These are phyloP conservation scores for Claviceps fusiformis DNA, from an alignment of 2,329 filamentous ascomycete genomes.

Conservation along the genomic window DNA sequence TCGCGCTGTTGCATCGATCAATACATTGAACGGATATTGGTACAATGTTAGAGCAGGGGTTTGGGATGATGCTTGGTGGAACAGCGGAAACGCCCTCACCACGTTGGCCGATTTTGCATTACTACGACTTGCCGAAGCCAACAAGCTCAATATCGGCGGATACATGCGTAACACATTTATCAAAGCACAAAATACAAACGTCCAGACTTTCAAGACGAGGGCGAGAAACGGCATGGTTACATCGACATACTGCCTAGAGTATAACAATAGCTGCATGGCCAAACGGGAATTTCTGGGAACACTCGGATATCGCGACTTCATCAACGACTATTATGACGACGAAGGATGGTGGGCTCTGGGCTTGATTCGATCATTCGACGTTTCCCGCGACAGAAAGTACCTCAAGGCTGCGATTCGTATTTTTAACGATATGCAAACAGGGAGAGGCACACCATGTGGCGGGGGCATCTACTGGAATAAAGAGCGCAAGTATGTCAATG, in stretches of 20 bases:
- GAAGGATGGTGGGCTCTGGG: conserved; percentile 52
- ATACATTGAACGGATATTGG: conserved; percentile 40
- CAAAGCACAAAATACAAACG: conserved; percentile 27
- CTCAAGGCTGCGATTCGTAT: conserved; percentile 38
- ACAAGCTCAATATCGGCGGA: conserved; percentile 24
- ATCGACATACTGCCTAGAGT: conserved; percentile 24
- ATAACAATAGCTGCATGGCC: conserved; percentile 15
- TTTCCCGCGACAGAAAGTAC: conserved; percentile 37
- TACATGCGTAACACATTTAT: conserved; percentile 31
- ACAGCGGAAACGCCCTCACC: conserved; percentile 53
- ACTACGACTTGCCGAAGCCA: conserved; percentile 20
- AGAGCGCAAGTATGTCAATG: conserved; percentile 34
- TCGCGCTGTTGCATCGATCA: conserved; percentile 20
- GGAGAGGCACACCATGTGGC: conserved; percentile 32
- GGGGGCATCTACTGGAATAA: conserved; percentile 47
- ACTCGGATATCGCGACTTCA: conserved; percentile 25
- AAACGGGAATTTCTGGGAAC: conserved; percentile 21
- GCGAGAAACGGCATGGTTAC: conserved; percentile 21
- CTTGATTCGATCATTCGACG: conserved; percentile 42
- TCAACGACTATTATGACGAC: conserved; percentile 45
- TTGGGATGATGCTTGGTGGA: conserved; percentile 61
- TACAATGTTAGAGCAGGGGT: conserved; percentile 47
- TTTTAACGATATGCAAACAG: conserved; percentile 42
- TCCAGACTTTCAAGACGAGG: conserved; percentile 26
- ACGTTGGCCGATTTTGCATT: conserved; percentile 41